Evolutionary conservation across 768 basidiomycete genomes (phyloP).

Genomic region (Trametes cingulata): DNA sequence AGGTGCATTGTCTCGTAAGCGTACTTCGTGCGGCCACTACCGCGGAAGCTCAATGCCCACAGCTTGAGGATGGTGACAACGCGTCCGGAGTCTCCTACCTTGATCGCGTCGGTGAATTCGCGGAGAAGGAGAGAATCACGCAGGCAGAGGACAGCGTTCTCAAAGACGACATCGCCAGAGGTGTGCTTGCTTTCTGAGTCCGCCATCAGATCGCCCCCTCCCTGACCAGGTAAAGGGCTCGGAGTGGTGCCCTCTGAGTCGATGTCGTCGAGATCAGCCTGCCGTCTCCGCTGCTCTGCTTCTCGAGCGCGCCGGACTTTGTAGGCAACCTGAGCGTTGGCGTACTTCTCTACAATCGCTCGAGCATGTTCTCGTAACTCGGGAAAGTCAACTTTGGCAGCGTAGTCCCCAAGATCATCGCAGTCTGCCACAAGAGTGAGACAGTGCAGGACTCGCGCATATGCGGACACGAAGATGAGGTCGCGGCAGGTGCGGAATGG

Average conservation of each 20-base stretch:
- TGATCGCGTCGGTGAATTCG: conserved; percentile 33
- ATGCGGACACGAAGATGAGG: conserved; percentile 32
- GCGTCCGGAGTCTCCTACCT: conserved; percentile 33
- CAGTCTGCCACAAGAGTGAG: conserved; percentile 24
- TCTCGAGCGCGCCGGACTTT: conserved; percentile 20
- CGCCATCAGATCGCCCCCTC: no score
- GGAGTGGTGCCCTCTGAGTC: no score
- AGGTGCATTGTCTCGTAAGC: conserved; percentile 25
- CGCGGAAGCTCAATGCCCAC: conserved; percentile 28
- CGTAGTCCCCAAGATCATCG: conserved; percentile 25
- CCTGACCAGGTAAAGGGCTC: no score
- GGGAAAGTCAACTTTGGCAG: conserved; percentile 19
- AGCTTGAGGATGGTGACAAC: conserved; percentile 28
- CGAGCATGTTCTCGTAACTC: conserved; percentile 26
- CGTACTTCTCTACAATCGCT: conserved; percentile 26
- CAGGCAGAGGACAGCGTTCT: conserved; percentile 31
- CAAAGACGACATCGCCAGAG: conserved; percentile 23
- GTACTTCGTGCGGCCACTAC: conserved; percentile 32
- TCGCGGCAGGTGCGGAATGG: conserved; percentile 34
- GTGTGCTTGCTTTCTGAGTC: no score
- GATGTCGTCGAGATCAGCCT: no score
- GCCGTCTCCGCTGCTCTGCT: neutral
- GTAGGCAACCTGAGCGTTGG: conserved; percentile 19
- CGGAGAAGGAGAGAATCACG: conserved; percentile 30
- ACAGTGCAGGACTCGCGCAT: conserved; percentile 32